Percentiles rank a stretch among this genome's conserved stretches.
Evolutionary conservation across 495 filamentous ascomycete genomes (phyloP).

Genomic region (Podospora conica): DNA sequence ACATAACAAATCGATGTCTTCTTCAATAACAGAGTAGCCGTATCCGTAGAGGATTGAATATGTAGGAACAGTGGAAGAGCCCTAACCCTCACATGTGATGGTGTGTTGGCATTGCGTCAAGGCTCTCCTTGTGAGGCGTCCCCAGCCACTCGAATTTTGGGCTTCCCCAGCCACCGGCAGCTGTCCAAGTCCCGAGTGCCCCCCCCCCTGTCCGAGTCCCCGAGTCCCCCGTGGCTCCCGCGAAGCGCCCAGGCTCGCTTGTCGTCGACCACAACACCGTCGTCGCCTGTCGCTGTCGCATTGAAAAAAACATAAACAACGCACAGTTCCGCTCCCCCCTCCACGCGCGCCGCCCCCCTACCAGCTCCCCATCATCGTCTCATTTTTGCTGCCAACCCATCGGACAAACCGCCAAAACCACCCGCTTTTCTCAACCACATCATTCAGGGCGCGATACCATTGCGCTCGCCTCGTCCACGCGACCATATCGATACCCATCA

Average conservation of each 20-base stretch:
- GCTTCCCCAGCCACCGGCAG: background rate
- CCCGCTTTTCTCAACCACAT: background rate
- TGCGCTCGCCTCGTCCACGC: constrained; percentile 4
- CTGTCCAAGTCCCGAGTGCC: background rate
- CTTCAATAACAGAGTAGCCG: too few relatives aligned
- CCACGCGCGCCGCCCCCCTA: constrained; percentile 5
- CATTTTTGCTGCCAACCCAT: background rate
- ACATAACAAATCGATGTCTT: too few relatives aligned
- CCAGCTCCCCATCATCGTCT: background rate
- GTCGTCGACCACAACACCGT: background rate
- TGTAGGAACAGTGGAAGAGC: too few relatives aligned
- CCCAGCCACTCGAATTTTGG: constrained; percentile 3
- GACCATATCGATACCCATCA: constrained; percentile 1
- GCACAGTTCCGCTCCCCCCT: constrained; percentile 8
- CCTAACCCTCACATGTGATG: background rate
- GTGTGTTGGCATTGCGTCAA: background rate
- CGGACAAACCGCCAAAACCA: background rate
- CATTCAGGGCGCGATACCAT: background rate
- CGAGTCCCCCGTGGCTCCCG: background rate
- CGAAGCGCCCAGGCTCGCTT: background rate
- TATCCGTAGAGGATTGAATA: too few relatives aligned
- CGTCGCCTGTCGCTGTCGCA: background rate
- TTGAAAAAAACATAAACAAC: constrained; percentile 13
- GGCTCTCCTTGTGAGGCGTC: background rate
- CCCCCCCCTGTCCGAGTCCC: background rate